Base-by-base conservation (phyloP, 768 basidiomycete species). In the Rhodocollybia butyracea region DNA sequence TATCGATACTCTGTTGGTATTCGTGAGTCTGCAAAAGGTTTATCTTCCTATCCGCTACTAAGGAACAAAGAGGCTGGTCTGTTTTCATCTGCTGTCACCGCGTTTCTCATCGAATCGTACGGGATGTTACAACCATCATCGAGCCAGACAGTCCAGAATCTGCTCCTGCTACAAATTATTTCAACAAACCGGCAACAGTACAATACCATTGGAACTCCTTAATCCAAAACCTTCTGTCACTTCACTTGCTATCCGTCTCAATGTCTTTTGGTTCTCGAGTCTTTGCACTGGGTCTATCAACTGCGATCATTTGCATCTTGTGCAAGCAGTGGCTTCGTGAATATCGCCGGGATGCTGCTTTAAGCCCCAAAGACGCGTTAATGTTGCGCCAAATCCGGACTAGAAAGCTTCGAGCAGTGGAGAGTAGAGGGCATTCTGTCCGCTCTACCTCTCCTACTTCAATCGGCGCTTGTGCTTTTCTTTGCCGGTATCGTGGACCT, bases 1-100 rank as follows among this genome's bases (percentile, higher is more conserved):
- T 53, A 64, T 70, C 0, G 67, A 70, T 32, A 67, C 67, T 31
- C 57, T 70, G 1, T 57, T 70, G 27, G 67, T 70, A 7, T 68
- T 70, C 36, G 68, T 69, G 30, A 27, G 64, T 64, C 0, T 38
- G 12, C 5, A 6, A 21, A 13, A 31, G 10, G 30, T 50, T 50
- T 34, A 5, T 50, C 15, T 6, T 24, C 5, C 21, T 5, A 8
- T 5, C 47, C n/a, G 47, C 27, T 31, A 10, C 12, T 3, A 30
- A 36, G 13, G 26, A 5, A 31, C 12, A 24, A 15, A 26, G 21
- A 64, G 63, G 57, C 64, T n/a, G 64, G 63, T 52, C 43, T 65
- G 12, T 64, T 64, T 54, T 65, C 64, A 29, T 61, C 63, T n/a
- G 59, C 63, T 21, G 64, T 65, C 12, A 65, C 64, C 2, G 59